Base-by-base conservation (phyloP, 2,329 filamentous ascomycete species). In the Nemania serpens region DNA sequence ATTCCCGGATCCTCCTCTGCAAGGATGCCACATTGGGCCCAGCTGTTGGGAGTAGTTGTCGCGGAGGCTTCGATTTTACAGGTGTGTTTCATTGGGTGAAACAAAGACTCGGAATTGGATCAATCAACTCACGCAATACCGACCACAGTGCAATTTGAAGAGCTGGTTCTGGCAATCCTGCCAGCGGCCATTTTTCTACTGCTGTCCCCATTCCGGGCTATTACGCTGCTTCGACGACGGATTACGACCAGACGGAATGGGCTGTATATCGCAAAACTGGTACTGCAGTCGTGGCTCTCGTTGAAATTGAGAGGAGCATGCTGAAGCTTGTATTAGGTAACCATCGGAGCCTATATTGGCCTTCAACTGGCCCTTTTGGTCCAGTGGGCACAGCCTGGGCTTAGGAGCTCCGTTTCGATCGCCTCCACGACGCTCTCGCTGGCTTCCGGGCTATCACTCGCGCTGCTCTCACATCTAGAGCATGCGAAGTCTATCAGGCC, bases 61-160 rank as follows among this genome's bases (percentile, higher is more conserved):
- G 50, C 6, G 57, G 61, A 15, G 45, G 58, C 1, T 61, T 61
- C 15, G 58, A 63, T n/a, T 61, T 61, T 29, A 61, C 58, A 1
- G 54, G 54, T 61, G 42, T 12, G 52, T 22, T 42, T 4, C 7
- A 22, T 36, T 34, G 6, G 17, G 12, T 45, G 6, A 50, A 36
- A 17, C 22, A 25, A 36, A 17, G 43, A 18, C 13, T 11, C 18
- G n/a, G 43, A 29, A 45, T 12, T 51, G 42, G n/a, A 11, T 9
- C 25, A 29, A 20, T 41, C 13, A 17, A 22, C 52, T 49, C 13
- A 49, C 17, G 37, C 22, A 12, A n/a, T n/a, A 3, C 5, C 13
- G 15, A n/a, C n/a, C 10, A 41, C 29, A 63, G 61, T 61, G 18
- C 61, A 57, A 33, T 63, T 61, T 22, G 61, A 61, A 43, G 56